Conservation (phyloP, 208 protist species). For the Trypanosoma brucei region DNA sequence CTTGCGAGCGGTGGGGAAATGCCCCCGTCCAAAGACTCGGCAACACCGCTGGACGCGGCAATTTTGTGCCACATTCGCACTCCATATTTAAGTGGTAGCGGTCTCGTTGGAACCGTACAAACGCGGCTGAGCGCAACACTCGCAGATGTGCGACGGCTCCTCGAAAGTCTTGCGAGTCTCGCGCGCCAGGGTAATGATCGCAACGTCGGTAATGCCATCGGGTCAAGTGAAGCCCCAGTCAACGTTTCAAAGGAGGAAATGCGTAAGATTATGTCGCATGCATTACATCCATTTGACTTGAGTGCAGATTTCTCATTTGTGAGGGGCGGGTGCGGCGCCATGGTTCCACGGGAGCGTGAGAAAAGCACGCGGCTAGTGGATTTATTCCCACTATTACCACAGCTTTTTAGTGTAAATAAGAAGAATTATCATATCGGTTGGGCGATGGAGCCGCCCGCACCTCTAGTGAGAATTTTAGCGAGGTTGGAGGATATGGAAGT, state of each 20-base stretch:
- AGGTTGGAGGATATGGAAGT: background rate
- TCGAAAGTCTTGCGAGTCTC: constrained; percentile 36
- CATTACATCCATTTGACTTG: constrained; percentile 78
- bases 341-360: constrained; percentile 27
- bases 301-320: constrained; percentile 70
- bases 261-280: constrained; percentile 29
- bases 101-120: constrained; percentile 62
- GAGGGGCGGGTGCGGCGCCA: constrained; percentile 32
- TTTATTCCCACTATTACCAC: constrained; percentile 53
- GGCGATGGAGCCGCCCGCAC: constrained; percentile 27
- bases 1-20: background rate
- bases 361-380: constrained; percentile 27
- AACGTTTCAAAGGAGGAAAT: constrained; percentile 43
- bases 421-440: constrained; percentile 11
- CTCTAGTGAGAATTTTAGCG: constrained; percentile 25
- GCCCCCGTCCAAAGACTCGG: background rate
- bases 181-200: constrained; percentile 22
- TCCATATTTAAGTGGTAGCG: constrained; percentile 40
- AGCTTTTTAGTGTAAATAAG: constrained; percentile 10
- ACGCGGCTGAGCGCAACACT: constrained; percentile 43
- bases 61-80: constrained; percentile 75
- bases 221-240: constrained; percentile 30
- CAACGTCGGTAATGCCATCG: constrained; percentile 24
- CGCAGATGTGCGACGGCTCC: constrained; percentile 30
- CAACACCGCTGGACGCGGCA: constrained; percentile 23